These are phyloP conservation scores for Nakazawaea anatomiae DNA, from an alignment of 805 yeast genomes.

Conservation along the genomic window DNA sequence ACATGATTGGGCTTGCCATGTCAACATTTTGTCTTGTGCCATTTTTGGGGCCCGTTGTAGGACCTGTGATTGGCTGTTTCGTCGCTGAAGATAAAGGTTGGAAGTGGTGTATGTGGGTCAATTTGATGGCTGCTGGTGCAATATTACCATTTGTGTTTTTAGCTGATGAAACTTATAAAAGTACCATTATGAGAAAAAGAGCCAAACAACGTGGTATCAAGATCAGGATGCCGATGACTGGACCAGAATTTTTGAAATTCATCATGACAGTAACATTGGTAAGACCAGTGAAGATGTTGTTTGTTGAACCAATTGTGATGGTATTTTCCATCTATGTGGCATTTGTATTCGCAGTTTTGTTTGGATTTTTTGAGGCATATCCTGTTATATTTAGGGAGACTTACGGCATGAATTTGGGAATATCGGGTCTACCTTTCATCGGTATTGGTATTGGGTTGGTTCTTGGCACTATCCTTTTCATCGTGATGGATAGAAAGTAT, in stretches of 20 bases:
- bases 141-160: constrained; percentile 37
- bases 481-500: constrained; percentile 39
- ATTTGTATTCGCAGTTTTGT: constrained; percentile 69
- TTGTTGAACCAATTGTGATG: constrained; percentile 69
- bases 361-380: constrained; percentile 76
- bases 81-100: constrained; percentile 59
- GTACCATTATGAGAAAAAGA: constrained; percentile 53
- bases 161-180: constrained; percentile 70
- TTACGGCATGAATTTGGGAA: constrained; percentile 52
- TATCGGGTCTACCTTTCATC: constrained; percentile 63
- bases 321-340: constrained; percentile 67
- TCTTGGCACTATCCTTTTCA: constrained; percentile 46
- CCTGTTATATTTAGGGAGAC: constrained; percentile 68
- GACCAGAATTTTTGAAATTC: constrained; percentile 32
- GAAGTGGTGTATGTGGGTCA: constrained; percentile 71
- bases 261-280: constrained; percentile 46
- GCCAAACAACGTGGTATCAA: constrained; percentile 55
- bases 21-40: constrained; percentile 75
- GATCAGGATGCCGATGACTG: constrained; percentile 29
- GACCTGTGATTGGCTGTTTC: constrained; percentile 72
- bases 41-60: constrained; percentile 73
- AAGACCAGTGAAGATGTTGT: constrained; percentile 64
- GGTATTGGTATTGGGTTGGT: constrained; percentile 68
- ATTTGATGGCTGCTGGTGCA: constrained; percentile 60
- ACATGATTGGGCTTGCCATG: constrained; percentile 67